phyloP scores from a whole-genome alignment of 164 flowering plant species.

The Annona squamosa region DNA sequence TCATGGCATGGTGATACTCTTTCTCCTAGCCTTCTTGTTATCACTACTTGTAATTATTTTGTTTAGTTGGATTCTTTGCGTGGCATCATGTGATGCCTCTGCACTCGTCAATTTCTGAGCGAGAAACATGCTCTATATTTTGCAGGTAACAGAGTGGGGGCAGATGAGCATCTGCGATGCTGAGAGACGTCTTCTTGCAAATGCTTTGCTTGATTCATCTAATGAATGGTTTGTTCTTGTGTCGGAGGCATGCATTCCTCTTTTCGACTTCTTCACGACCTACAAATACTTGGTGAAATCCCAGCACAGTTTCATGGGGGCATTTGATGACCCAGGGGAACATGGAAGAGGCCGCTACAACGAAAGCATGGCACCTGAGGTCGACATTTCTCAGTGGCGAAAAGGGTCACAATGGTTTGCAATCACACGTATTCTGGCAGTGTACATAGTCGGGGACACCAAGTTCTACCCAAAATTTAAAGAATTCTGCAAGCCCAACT shows the following conservation, averaged over 20 bases:
- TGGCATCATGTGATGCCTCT: background rate
- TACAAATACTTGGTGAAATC: conserved; percentile 59
- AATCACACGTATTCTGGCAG: conserved; percentile 54
- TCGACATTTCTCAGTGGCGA: conserved; percentile 67
- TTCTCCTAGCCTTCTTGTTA: no score
- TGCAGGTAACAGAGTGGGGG: conserved; percentile 84
- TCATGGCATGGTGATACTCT: background rate
- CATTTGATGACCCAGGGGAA: conserved; percentile 70
- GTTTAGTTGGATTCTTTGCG: background rate
- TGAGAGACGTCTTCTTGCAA: conserved; percentile 85
- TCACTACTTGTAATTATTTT: no score
- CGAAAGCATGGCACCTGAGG: conserved; percentile 56
- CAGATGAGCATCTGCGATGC: conserved; percentile 92
- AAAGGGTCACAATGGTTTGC: conserved; percentile 98
- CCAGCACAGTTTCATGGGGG: conserved; percentile 60
- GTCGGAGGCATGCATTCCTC: conserved; percentile 89
- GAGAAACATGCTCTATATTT: background rate
- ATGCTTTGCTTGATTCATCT: conserved; percentile 78
- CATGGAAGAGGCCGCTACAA: conserved; percentile 83
- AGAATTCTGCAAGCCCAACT: conserved; percentile 66
- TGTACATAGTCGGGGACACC: conserved; percentile 48
- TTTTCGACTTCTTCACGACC: conserved; percentile 52
- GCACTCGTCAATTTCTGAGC: background rate
- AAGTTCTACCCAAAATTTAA: conserved; percentile 57
- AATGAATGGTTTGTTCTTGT: conserved; percentile 80